Conservation (phyloP, 2,329 filamentous ascomycete species). For the Colletotrichum musicola region DNA sequence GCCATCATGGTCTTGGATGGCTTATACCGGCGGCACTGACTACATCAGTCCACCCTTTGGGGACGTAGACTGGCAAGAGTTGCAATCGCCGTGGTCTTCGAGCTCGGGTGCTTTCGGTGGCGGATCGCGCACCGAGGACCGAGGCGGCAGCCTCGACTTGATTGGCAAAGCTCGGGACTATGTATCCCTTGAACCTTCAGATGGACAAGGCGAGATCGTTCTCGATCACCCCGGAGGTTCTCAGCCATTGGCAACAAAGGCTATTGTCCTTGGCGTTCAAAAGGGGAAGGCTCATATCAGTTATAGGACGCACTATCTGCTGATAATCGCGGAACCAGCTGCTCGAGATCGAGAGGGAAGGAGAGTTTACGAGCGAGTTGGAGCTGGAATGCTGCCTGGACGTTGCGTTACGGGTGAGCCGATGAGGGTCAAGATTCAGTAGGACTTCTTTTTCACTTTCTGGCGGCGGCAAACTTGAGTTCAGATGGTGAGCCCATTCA, state of each 20-base stretch:
- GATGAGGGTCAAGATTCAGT: neutral
- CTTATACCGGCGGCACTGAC: slow-evolving; percentile 46
- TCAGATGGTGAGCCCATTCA: too few species aligned
- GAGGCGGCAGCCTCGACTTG: neutral
- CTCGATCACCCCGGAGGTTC: neutral
- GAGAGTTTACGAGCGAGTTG: neutral
- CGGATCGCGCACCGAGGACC: neutral
- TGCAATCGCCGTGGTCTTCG: slow-evolving; percentile 7
- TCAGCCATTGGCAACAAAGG: neutral
- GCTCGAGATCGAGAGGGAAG: neutral
- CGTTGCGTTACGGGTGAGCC: neutral
- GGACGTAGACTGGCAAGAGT: slow-evolving; percentile 18
- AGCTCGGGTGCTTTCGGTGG: neutral
- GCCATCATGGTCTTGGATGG: slow-evolving; percentile 53
- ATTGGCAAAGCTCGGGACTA: neutral
- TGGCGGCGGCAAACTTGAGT: too few species aligned
- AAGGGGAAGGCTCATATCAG: neutral
- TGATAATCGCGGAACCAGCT: neutral
- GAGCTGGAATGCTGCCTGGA: neutral
- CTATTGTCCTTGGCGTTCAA: neutral
- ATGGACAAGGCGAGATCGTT: neutral
- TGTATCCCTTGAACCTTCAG: neutral
- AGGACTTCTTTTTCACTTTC: too few species aligned
- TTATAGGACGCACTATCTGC: neutral
- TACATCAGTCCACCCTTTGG: slow-evolving; percentile 44